Base-by-base conservation (phyloP, 2,329 filamentous ascomycete genomes). In the Fragosphaeria purpurea region DNA sequence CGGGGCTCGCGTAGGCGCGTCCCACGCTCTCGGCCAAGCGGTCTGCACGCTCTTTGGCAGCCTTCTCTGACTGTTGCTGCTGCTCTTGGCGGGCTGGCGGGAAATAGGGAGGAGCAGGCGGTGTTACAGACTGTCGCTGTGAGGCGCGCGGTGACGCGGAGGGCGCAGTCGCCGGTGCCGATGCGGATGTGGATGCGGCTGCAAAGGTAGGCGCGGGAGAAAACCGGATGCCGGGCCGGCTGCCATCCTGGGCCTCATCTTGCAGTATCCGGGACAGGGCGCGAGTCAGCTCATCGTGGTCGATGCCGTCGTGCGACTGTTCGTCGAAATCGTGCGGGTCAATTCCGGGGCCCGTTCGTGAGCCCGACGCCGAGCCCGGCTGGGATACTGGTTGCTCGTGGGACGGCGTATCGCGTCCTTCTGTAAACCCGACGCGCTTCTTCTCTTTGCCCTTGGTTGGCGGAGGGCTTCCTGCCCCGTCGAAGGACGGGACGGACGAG, bases 11-110 rank as follows among this genome's bases (percentile, higher is more conserved):
- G 13, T 58, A 58, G 34, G 56, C 59, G 3, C 61, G 57, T 31
- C 60, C 62, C 2, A 67, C 61, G 37, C 58, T 61, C 49, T 62
- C 60, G 8, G 65, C 65, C 31, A 67, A 57, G 8, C 64, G 59
- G 44, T 66, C 64, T 3, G 65, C 65, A 12, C 65, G 60, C 38
- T 64, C 57, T 44, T 63, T 64, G 39, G 65, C 65, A 32, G 64
- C 64, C 6, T 63, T 58, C 52, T 65, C 64, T 1, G 64, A 66
- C 38, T 53, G 44, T 33, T 58, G 49, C 37, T 55, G 56, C 22
- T 56, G 56, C 34, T 54, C 48, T 22, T 52, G 54, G n/a, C 52
- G 52, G 3, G 39, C 48, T 1, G 44, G 40, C 3, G 55, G 53
- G 12, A 53, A 50, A 33, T 58, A 58, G 5, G 50, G 48, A 30